Evolutionary conservation across 176 grass and related monocot species (phyloP).

Genomic region (Raddia guianensis): DNA sequence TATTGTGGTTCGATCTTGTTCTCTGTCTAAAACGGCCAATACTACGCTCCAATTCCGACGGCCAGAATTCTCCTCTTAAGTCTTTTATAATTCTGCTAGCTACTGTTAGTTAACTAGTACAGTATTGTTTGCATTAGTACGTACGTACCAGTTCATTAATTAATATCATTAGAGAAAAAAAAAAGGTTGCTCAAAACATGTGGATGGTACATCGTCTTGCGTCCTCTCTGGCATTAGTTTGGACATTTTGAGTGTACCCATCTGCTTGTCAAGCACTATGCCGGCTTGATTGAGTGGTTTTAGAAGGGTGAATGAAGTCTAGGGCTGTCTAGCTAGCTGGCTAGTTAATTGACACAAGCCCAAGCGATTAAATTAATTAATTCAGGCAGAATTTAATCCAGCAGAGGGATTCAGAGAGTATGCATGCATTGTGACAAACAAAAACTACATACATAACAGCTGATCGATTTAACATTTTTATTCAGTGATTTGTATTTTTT

Average conservation of each 20-base stretch:
- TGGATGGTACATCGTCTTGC: too few species aligned
- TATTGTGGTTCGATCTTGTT: neutral
- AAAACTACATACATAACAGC: neutral
- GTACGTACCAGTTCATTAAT: too few species aligned
- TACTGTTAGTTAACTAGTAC: neutral
- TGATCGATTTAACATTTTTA: neutral
- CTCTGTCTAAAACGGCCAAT: neutral
- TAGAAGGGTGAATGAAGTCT: neutral
- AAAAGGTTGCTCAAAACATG: too few species aligned
- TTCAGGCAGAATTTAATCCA: neutral
- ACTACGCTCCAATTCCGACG: too few species aligned
- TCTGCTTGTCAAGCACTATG: conserved; percentile 15
- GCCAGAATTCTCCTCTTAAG: neutral
- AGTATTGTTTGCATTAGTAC: neutral
- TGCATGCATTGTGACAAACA: neutral
- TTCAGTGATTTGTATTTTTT: neutral
- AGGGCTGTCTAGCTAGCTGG: too few species aligned
- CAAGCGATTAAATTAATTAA: neutral
- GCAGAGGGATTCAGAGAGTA: neutral
- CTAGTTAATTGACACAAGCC: neutral
- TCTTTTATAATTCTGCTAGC: neutral
- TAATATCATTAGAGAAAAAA: too few species aligned
- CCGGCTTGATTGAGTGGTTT: conserved; percentile 6
- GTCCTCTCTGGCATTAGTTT: conserved; percentile 3
- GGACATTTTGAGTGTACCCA: neutral